Evolutionary conservation across 1,284 basidiomycete species (phyloP).

Genomic region (Rhodofomes roseus): DNA sequence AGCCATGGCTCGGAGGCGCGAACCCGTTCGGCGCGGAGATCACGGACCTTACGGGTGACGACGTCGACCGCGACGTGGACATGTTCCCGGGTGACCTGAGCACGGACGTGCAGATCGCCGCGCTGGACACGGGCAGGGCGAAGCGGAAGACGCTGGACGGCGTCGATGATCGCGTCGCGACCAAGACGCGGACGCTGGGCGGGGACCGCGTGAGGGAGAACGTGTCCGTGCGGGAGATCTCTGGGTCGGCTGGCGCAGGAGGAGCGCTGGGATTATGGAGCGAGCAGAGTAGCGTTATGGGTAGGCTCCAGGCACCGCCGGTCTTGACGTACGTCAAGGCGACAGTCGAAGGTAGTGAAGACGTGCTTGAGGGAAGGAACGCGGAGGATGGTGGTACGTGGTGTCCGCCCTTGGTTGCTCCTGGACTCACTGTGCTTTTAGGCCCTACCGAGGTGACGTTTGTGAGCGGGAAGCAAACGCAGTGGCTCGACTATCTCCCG

Average conservation of each 20-base stretch:
- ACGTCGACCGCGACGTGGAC: conserved; percentile 15
- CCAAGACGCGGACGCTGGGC: conserved; percentile 64
- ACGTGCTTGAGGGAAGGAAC: conserved; percentile 80
- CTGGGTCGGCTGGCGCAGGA: conserved; percentile 11
- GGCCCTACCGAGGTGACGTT: conserved; percentile 69
- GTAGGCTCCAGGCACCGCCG: conserved; percentile 43
- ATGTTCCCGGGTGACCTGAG: conserved; percentile 34
- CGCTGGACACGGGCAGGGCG: conserved; percentile 35
- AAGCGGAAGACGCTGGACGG: conserved; percentile 51
- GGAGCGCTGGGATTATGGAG: conserved; percentile 13
- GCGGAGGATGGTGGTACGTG: conserved; percentile 57
- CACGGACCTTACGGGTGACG: conserved; percentile 12
- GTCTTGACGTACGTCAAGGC: conserved; percentile 56
- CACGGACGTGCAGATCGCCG: conserved; percentile 50
- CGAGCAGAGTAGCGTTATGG: conserved; percentile 22
- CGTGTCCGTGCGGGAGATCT: conserved; percentile 51
- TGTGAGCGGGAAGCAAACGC: conserved; percentile 59
- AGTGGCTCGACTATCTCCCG: conserved; percentile 88
- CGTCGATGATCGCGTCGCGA: conserved; percentile 38
- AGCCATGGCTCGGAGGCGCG: conserved; percentile 8
- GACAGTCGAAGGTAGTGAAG: conserved; percentile 61
- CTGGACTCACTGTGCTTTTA: conserved; percentile 20
- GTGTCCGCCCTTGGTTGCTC: neutral
- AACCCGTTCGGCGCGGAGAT: conserved; percentile 15
- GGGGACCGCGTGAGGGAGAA: conserved; percentile 58